Evolutionary conservation across 305 asterid species (phyloP), one percentile per base, ranked within the genome.

Genomic region (Fraxinus greggii): DNA sequence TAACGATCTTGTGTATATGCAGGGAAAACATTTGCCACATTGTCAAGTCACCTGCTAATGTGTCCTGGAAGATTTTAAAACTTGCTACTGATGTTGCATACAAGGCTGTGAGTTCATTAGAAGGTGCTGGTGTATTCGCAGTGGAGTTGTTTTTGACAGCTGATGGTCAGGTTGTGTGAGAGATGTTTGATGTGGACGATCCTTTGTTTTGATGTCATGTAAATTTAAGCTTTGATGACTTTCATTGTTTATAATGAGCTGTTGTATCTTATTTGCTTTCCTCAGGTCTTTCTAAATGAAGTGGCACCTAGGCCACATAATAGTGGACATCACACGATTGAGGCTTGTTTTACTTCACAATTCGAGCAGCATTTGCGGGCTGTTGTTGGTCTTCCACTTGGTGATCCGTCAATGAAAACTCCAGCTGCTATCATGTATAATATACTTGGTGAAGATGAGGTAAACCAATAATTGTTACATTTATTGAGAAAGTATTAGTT

Each of bases 221-320:
- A 78, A 40, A 70, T 73, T 9, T 40, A 38, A 26, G 21, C 32
- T 61, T 36, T 79, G 54, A 29, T 78, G 56, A 3, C 81, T 75
- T 75, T 35, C 79, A 56, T 82, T 67, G 81, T 81, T 75, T 79
- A 61, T 12, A 21, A 33, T 77, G 81, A 36, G 10, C 54, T 75
- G 26, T 80, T 59, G 61, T 79, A 79, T 83, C 51, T 83, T 38
- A 80, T 32, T 85, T 42, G 23, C 75, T 86, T 74, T 82, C 28
- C 85, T 70, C 89, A 96, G 98, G 89, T 96, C 84, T 92, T 96
- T 75, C 87, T 96, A 54, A 94, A 96, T 86, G 98, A 96, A 91
- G 98, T 96, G 85, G 99, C 98, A 56, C 99, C 98, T 9, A 89
- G 99, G 87, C 99, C 99, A 88, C 99, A 96, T 84, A 96, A 96